Percentiles rank a stretch among this genome's conserved stretches.
These are phyloP conservation scores for Wickerhamomyces rabaulensis DNA, from an alignment of 805 yeast genomes.

Conservation along the genomic window DNA sequence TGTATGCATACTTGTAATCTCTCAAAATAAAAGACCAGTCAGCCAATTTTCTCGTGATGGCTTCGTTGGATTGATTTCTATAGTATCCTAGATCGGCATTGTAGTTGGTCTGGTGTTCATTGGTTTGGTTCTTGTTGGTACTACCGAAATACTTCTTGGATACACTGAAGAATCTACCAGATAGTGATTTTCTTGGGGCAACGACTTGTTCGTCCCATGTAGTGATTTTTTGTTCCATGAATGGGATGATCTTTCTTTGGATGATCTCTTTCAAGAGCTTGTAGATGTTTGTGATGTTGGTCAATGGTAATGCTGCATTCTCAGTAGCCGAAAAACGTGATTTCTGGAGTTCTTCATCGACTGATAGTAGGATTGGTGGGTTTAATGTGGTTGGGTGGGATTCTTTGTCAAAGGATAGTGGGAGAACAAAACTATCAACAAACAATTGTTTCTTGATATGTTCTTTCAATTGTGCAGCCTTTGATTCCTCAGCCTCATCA, in stretches of 20 bases:
- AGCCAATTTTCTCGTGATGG: conserved; percentile 73
- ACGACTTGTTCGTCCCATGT: conserved; percentile 82
- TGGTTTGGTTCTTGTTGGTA: conserved; percentile 16
- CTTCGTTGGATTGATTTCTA: conserved; percentile 59
- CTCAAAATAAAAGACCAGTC: conserved; percentile 92
- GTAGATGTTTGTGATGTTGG: conserved; percentile 13
- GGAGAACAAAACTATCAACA: conserved; percentile 25
- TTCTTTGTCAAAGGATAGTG: conserved; percentile 9
- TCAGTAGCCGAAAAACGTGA: conserved; percentile 10
- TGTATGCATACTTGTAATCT: conserved; percentile 79
- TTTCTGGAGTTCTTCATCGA: conserved; percentile 41
- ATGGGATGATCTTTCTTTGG: conserved; percentile 53
- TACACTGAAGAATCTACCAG: conserved; percentile 67
- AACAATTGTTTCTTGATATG: conserved; percentile 31
- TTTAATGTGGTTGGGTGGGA: conserved; percentile 14
- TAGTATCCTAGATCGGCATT: conserved; percentile 53
- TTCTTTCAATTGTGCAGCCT: conserved; percentile 32
- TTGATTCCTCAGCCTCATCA: conserved; percentile 38
- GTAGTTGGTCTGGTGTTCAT: conserved; percentile 32
- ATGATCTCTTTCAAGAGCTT: conserved; percentile 26
- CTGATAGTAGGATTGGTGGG: conserved; percentile 31
- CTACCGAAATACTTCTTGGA: conserved; percentile 49
- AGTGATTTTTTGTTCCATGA: conserved; percentile 77
- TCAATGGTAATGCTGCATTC: conserved; percentile 11
- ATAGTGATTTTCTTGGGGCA: conserved; percentile 68